Evolutionary conservation across 1,139 yeast species (phyloP).

Genomic region (Suhomyces bribrorum): DNA sequence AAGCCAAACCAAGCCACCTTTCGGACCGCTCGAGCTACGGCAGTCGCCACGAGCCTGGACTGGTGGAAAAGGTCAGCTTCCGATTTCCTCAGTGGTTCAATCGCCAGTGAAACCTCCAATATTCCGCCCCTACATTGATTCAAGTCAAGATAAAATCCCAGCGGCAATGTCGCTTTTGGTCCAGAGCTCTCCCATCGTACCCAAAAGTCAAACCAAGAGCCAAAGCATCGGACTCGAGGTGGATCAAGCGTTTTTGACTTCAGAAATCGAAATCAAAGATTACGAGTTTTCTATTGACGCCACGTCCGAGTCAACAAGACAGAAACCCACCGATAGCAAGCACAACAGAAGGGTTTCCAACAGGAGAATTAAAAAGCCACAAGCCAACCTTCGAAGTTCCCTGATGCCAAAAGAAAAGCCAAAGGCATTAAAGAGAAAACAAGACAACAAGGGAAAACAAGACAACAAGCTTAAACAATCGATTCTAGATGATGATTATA

Average conservation of each 20-base stretch:
- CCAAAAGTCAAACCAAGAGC: conserved; percentile 8
- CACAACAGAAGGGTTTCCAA: no score
- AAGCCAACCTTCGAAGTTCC: no score
- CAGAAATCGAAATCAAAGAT: conserved; percentile 15
- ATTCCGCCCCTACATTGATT: conserved; percentile 4
- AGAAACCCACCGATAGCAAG: conserved; percentile 5
- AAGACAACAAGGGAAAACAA: neutral
- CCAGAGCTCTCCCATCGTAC: conserved; percentile 16
- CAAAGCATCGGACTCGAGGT: conserved; percentile 14
- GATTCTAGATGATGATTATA: neutral
- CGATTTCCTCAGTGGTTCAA: conserved; percentile 9
- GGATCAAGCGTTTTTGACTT: conserved; percentile 21
- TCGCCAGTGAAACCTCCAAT: conserved; percentile 5
- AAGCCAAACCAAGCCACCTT: no score
- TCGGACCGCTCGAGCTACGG: neutral
- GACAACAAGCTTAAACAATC: neutral
- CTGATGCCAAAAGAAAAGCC: no score
- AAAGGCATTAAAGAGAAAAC: no score
- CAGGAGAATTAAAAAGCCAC: no score
- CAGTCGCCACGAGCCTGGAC: conserved; percentile 1
- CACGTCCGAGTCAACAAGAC: neutral
- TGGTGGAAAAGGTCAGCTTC: conserved; percentile 7
- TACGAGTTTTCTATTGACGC: neutral
- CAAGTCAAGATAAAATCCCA: conserved; percentile 3
- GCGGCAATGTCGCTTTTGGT: neutral